Evolutionary conservation across 2,329 filamentous ascomycete species (phyloP), one percentile per base, ranked within the genome.

Genomic region (Phialophora macrospora): DNA sequence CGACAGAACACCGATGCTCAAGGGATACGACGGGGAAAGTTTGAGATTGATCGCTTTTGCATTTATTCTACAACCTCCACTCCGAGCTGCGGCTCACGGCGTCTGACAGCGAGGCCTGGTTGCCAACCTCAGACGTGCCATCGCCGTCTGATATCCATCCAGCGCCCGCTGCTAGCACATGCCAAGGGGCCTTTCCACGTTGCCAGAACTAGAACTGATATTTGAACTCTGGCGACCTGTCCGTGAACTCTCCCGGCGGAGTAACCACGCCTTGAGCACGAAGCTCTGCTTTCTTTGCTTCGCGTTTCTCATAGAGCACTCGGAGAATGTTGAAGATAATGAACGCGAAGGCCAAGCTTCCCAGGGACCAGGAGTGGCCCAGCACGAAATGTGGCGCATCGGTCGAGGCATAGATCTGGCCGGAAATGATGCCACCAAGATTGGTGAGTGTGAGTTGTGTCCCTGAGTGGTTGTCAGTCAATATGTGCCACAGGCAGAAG

Each of bases 381-480:
- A 70, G 55, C 7, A 49, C 55, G n/a, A 65, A 70, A 20, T 49
- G 26, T 8, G 68, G 68, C 14, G 68, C 68, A 26, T 59, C 44
- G n/a, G 56, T 70, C 9, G 68, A 65, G 9, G 62, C 62, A 32
- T 70, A 70, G 34, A 70, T 70, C 20, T 70, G 68, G 9, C 68
- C 68, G n/a, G 64, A 67, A 24, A 92, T 89, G 70, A 92, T 69
- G 22, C 57, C 62, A 1, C 64, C 60, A 8, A 66, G 61, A 44
- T 66, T 64, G n/a, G 62, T 68, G 20, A 68, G 55, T 9, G 66
- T 68, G 17, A 68, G 55, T 38, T 68, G 63, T 14, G 55, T 72
- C 1, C 66, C 65, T 67, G 22, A 3, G 6, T 12, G 44, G 7
- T 26, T 12, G 26, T 52, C 20, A 60, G 32, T 9, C 20, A 17